phyloP scores from a whole-genome alignment of 768 basidiomycete species.

The Podaxis carcinomalis region DNA sequence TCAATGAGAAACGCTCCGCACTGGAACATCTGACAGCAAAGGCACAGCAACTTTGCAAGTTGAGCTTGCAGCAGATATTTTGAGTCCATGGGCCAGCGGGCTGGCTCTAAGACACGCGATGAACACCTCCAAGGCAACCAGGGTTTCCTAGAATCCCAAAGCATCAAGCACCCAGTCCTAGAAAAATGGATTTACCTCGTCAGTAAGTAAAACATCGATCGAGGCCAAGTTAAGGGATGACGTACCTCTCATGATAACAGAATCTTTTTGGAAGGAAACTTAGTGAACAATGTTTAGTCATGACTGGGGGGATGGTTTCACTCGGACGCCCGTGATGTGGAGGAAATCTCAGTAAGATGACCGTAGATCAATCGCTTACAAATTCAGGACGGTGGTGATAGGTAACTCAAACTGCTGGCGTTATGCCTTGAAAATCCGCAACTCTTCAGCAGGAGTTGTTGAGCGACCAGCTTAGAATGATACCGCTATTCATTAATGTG shows the following conservation, averaged over 20 bases:
- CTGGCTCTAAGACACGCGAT: neutral
- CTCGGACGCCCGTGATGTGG: neutral
- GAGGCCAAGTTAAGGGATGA: neutral
- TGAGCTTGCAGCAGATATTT: neutral
- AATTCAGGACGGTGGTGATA: too few species aligned
- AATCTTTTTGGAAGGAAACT: neutral
- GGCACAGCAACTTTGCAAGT: too few species aligned
- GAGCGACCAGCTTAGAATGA: too few species aligned
- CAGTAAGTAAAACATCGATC: conserved; percentile 6
- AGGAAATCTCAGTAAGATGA: too few species aligned
- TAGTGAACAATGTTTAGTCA: neutral
- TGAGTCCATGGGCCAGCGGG: neutral
- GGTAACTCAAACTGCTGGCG: too few species aligned
- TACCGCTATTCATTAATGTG: too few species aligned
- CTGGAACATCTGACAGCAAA: neutral
- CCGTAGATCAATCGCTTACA: too few species aligned
- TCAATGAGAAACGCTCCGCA: conserved; percentile 1
- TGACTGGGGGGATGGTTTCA: neutral
- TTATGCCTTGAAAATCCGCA: too few species aligned
- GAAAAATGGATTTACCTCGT: neutral
- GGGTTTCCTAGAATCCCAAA: neutral
- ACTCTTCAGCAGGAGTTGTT: too few species aligned
- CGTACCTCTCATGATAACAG: neutral
- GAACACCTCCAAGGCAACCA: neutral
- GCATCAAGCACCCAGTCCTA: neutral